Evolutionary conservation across 2,329 filamentous ascomycete genomes (phyloP).

Genomic region (Alternaria conjuncta): DNA sequence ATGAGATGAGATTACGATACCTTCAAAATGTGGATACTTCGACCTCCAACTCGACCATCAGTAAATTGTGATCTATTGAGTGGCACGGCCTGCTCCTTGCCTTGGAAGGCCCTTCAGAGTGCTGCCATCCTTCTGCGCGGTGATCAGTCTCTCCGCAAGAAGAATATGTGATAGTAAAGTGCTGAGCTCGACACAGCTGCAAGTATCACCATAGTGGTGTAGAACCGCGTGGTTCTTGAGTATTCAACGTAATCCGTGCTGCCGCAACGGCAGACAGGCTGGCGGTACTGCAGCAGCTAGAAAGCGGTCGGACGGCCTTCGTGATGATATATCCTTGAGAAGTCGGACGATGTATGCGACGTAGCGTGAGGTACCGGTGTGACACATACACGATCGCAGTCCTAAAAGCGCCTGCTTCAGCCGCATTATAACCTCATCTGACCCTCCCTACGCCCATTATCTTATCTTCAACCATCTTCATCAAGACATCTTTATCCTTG

Average conservation of each 20-base stretch:
- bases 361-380: neutral
- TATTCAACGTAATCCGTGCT: neutral
- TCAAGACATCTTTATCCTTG: slow-evolving; percentile 50
- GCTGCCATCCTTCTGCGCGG: neutral
- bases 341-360: neutral
- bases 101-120: neutral
- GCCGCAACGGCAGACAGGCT: neutral
- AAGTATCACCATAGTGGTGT: neutral
- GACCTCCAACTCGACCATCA: neutral
- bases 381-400: neutral
- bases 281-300: neutral
- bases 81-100: neutral
- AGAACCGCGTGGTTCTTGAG: neutral
- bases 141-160: neutral
- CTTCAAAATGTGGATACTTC: slow-evolving; percentile 12
- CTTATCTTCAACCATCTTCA: slow-evolving; percentile 56
- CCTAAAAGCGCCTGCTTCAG: neutral
- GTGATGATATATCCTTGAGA: neutral
- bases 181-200: neutral
- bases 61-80: neutral
- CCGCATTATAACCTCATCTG: slow-evolving; percentile 11
- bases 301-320: neutral
- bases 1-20: slow-evolving; percentile 6
- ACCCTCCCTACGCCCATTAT: slow-evolving; percentile 45
- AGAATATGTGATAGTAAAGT: neutral